These are phyloP conservation scores for Epithemia pelagica DNA, from an alignment of 108 stramenopile genomes.

Conservation along the genomic window DNA sequence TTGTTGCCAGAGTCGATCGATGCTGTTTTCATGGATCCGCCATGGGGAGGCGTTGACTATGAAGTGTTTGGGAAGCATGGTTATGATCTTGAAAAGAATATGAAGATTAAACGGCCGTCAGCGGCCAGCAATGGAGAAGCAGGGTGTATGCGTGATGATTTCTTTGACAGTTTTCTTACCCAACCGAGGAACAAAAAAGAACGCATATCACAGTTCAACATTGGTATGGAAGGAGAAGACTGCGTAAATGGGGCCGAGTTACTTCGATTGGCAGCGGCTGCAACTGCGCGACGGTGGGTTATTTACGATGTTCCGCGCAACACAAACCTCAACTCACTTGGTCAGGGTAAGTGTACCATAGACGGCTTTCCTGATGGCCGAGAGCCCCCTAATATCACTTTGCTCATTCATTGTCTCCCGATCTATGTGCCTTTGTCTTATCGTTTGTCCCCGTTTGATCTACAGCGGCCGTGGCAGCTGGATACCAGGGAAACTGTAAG, in stretches of 20 bases:
- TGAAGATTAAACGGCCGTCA: conserved; percentile 62
- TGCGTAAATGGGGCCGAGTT: conserved; percentile 63
- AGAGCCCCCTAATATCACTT: too few relatives aligned
- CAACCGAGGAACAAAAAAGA: conserved; percentile 13
- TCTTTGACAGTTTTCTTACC: conserved; percentile 35
- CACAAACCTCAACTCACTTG: conserved; percentile 62
- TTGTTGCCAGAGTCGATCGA: conserved; percentile 57
- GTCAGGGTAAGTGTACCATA: too few relatives aligned
- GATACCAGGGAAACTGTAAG: conserved; percentile 73
- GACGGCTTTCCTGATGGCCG: too few relatives aligned
- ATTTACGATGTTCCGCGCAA: conserved; percentile 76
- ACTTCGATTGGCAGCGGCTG: conserved; percentile 64
- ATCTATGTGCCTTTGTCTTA: too few relatives aligned
- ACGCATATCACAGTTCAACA: conserved; percentile 32
- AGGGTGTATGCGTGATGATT: conserved; percentile 27
- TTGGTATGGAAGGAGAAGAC: conserved; percentile 22
- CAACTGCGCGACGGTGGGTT: conserved; percentile 55
- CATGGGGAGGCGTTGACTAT: conserved; percentile 70
- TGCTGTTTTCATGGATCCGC: conserved; percentile 82
- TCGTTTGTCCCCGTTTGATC: too few relatives aligned
- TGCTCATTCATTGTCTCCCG: too few relatives aligned
- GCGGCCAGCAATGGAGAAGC: conserved; percentile 28
- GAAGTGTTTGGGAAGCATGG: conserved; percentile 72
- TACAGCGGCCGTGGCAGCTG: conserved; percentile 72
- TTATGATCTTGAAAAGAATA: conserved; percentile 73